Evolutionary conservation across 1,284 basidiomycete genomes (phyloP).

Genomic region (Testicularia cyperi): DNA sequence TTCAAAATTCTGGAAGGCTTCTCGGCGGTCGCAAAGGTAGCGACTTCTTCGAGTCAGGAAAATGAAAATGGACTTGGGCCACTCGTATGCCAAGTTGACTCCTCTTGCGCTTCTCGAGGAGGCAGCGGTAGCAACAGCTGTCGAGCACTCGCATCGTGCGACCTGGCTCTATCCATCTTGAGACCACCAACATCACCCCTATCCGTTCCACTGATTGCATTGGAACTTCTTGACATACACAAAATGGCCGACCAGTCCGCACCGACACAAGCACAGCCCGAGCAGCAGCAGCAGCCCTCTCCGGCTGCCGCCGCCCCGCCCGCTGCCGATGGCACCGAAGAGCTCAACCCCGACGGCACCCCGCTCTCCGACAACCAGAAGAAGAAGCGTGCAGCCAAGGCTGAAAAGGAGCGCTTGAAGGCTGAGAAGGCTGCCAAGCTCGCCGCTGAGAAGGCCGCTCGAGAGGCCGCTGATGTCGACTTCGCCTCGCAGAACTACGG

Average conservation of each 20-base stretch:
- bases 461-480: slow-evolving; percentile 78
- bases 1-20: no score
- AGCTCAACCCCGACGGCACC: slow-evolving; percentile 56
- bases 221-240: no score
- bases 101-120: no score
- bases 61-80: no score
- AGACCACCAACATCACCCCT: no score
- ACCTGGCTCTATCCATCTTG: no score
- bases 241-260: slow-evolving; percentile 38
- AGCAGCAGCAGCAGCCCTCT: slow-evolving; percentile 12
- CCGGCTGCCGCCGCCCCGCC: slow-evolving; percentile 6
- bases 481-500: slow-evolving; percentile 85
- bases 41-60: no score
- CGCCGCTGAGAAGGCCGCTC: slow-evolving; percentile 73
- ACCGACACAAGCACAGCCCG: slow-evolving; percentile 3
- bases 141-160: no score
- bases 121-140: no score
- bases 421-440: slow-evolving; percentile 83
- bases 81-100: no score
- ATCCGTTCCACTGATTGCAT: no score
- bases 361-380: slow-evolving; percentile 81
- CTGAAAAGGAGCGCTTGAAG: slow-evolving; percentile 70
- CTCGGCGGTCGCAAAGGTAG: no score
- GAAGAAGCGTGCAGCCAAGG: slow-evolving; percentile 89
- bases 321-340: slow-evolving; percentile 17